These are phyloP conservation scores for Ustilago crameri DNA, from an alignment of 1,284 basidiomycete genomes.

Conservation along the genomic window DNA sequence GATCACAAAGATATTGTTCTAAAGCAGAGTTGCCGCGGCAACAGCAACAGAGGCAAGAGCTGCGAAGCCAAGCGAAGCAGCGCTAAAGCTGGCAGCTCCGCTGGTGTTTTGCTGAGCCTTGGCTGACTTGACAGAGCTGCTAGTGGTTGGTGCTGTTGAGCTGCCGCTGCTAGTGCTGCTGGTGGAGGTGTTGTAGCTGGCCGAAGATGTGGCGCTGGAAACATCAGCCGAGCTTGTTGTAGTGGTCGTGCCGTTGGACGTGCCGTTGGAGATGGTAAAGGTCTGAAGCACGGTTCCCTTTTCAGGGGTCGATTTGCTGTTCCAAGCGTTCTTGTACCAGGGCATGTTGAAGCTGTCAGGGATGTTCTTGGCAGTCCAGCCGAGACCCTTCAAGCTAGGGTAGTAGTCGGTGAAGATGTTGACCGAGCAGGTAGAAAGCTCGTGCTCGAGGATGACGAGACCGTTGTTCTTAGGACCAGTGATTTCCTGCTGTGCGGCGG, in stretches of 20 bases:
- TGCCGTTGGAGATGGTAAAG: slow-evolving; percentile 12
- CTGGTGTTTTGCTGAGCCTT: slow-evolving; percentile 4
- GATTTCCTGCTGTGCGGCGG: slow-evolving; percentile 32
- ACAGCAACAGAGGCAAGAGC: slow-evolving; percentile 18
- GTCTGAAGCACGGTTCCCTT: slow-evolving; percentile 34
- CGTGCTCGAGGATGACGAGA: slow-evolving; percentile 84
- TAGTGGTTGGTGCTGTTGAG: neutral
- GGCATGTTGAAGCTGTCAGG: slow-evolving; percentile 41
- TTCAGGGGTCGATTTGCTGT: slow-evolving; percentile 19
- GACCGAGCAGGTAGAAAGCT: slow-evolving; percentile 76
- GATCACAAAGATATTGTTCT: neutral
- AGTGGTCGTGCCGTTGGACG: slow-evolving; percentile 2
- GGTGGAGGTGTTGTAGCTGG: slow-evolving; percentile 3
- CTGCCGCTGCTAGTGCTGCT: neutral
- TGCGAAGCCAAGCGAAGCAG: slow-evolving; percentile 14
- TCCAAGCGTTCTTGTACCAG: slow-evolving; percentile 56
- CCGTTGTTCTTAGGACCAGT: slow-evolving; percentile 72
- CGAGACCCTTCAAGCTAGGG: slow-evolving; percentile 75
- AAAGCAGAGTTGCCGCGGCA: slow-evolving; percentile 20
- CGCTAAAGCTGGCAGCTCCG: slow-evolving; percentile 15
- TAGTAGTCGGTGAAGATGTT: slow-evolving; percentile 77
- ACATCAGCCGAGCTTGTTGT: neutral
- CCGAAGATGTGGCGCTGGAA: slow-evolving; percentile 3
- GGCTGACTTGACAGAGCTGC: slow-evolving; percentile 7
- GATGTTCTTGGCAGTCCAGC: slow-evolving; percentile 72